A percentile compares a stretch with the other conserved stretches of the same genome.
Evolutionary conservation across 108 stramenopile species (phyloP).

Genomic region (Aurantiochytrium sp.): DNA sequence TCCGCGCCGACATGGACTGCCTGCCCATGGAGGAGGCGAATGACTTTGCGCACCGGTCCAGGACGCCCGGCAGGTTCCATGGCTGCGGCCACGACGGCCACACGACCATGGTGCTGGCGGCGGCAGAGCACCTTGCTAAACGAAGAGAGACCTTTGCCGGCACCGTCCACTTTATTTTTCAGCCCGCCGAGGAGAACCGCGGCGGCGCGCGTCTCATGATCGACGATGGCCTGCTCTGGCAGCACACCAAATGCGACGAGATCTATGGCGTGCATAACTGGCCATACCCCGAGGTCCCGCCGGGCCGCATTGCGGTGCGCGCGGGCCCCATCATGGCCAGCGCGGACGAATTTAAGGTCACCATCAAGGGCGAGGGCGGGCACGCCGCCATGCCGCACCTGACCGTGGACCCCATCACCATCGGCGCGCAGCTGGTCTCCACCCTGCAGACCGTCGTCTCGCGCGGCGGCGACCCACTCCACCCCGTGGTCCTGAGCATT

Average conservation of each 20-base stretch:
- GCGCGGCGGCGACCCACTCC: conserved; percentile 66
- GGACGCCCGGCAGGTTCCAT: conserved; percentile 71
- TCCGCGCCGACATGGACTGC: conserved; percentile 91
- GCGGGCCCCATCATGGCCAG: conserved; percentile 76
- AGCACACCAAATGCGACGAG: conserved; percentile 57
- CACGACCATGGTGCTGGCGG: conserved; percentile 78
- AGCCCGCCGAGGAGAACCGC: conserved; percentile 85
- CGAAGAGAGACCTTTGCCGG: conserved; percentile 51
- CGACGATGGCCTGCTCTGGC: conserved; percentile 71
- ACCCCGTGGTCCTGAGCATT: conserved; percentile 67
- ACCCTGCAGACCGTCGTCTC: conserved; percentile 76
- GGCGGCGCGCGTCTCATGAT: conserved; percentile 79
- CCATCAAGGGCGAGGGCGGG: conserved; percentile 65
- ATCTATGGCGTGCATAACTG: conserved; percentile 82
- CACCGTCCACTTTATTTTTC: conserved; percentile 77
- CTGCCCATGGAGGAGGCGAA: conserved; percentile 75
- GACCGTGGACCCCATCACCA: conserved; percentile 76
- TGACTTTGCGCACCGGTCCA: conserved; percentile 51
- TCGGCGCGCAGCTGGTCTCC: conserved; percentile 69
- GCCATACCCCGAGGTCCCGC: conserved; percentile 56
- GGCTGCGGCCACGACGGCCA: conserved; percentile 93
- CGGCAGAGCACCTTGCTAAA: conserved; percentile 56
- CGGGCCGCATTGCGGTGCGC: conserved; percentile 67
- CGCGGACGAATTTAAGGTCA: conserved; percentile 71
- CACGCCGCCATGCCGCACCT: conserved; percentile 87